Percentiles rank a stretch among this genome's conserved stretches.
Evolutionary conservation across 2,329 filamentous ascomycete genomes (phyloP).

Genomic region (Gliomastix tumulicola): DNA sequence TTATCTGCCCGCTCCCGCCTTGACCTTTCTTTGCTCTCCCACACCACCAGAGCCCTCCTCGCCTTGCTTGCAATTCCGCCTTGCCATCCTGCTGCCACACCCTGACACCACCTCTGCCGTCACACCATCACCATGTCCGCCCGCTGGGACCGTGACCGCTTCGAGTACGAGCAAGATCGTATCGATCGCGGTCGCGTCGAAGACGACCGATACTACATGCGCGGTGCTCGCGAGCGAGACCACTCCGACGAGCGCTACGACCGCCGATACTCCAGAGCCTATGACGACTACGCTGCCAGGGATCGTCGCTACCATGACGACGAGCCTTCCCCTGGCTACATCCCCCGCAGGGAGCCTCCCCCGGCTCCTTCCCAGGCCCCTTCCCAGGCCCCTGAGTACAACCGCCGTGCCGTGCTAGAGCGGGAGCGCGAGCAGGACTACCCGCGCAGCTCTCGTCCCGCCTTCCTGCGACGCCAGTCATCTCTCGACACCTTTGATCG

Average conservation of each 20-base stretch:
- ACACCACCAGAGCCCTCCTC: neutral
- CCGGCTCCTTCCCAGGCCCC: no score
- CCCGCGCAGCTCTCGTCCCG: conserved; percentile 53
- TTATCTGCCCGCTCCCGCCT: neutral
- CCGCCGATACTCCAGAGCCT: conserved; percentile 30
- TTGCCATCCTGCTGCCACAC: neutral
- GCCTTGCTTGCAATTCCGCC: no score
- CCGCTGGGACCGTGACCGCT: conserved; percentile 50
- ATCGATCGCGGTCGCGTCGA: conserved; percentile 40
- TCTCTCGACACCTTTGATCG: conserved; percentile 89
- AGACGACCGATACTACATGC: conserved; percentile 39
- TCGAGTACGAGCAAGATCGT: conserved; percentile 16
- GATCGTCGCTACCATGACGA: conserved; percentile 53
- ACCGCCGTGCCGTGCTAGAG: conserved; percentile 48
- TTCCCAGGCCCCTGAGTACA: conserved; percentile 33
- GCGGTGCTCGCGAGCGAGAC: conserved; percentile 29
- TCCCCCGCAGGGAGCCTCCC: conserved; percentile 18
- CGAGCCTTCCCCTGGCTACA: conserved; percentile 32
- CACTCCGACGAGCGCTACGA: conserved; percentile 43
- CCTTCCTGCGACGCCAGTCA: conserved; percentile 72
- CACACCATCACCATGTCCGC: conserved; percentile 2
- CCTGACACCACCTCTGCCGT: neutral
- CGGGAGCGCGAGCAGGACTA: conserved; percentile 46
- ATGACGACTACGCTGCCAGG: conserved; percentile 38
- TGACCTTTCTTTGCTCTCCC: neutral